Base-by-base conservation (phyloP, 139 green algal species). In the Haematococcus sp. region DNA sequence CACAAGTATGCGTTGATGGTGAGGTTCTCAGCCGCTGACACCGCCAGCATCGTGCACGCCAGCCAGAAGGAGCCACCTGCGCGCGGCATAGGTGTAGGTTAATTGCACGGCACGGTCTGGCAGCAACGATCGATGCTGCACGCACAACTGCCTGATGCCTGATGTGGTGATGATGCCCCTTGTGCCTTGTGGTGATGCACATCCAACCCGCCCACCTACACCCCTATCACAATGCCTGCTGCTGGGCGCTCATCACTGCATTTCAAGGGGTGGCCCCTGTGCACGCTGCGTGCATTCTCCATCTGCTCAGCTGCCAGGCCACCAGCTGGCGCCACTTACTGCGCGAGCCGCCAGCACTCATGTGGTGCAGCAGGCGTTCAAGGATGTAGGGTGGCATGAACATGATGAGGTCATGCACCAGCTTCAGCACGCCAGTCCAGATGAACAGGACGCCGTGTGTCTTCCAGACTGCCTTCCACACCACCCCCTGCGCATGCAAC, bases 1-100 rank as follows among this genome's bases (percentile, higher is more conserved):
- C 22, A 74, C 81, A 95, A 97, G 84, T 95, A 97, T 20, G 69
- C 70, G 60, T 97, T 97, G 32, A 95, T 74, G 3, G 74, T 78
- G 11, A 97, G 70, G 1, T 83, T 93, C 74, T 97, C 85, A 23
- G 90, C 9, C 9, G 90, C 49, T 4, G 68, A 77, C 17, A 79
- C 74, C 0, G 4, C 63, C 17, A 90, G 74, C 76, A 97, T 73
- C 27, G 76, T 61, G 25, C 64, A 67, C 3, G 70, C 76, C 31
- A 82, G 67, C 23, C 33, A 46, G 3, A 73, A 85, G 46, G 69
- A 78, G 34, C 44, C 34, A 49, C 75, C 28, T 90, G 72, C 19
- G 60, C 80, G 25, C 34, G 27, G 3, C 9, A 34, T 16, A 5
- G 34, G 9, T 34, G 33, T 4, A 19, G 17, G 7, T 34, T 55